Evolutionary conservation across 108 stramenopile genomes (phyloP).

Genomic region (Discostella stelligeroides): DNA sequence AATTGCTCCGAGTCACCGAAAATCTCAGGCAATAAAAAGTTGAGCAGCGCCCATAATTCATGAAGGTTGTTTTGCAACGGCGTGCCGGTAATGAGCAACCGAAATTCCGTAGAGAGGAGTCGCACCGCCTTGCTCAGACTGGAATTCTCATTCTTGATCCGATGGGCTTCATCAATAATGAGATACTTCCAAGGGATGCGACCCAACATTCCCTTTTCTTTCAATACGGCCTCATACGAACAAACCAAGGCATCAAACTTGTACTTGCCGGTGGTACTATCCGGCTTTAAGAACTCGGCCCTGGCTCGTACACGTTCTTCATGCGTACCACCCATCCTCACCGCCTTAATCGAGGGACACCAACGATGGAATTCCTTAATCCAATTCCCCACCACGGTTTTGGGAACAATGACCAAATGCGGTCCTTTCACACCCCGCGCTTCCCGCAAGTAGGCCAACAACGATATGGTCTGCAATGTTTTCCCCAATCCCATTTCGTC

Average conservation of each 20-base stretch:
- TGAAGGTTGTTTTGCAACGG: slow-evolving; percentile 94
- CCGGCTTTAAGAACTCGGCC: slow-evolving; percentile 60
- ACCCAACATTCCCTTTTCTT: slow-evolving; percentile 80
- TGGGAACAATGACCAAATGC: slow-evolving; percentile 97
- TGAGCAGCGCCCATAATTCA: slow-evolving; percentile 95
- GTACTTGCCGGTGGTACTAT: slow-evolving; percentile 57
- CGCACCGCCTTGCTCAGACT: slow-evolving; percentile 82
- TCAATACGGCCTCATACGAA: slow-evolving; percentile 94
- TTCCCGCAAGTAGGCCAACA: slow-evolving; percentile 93
- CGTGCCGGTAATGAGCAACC: slow-evolving; percentile 95
- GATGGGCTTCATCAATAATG: slow-evolving; percentile 96
- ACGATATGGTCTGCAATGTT: slow-evolving; percentile 94
- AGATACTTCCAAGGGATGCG: slow-evolving; percentile 87
- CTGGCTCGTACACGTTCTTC: slow-evolving; percentile 83
- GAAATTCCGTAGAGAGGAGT: slow-evolving; percentile 70
- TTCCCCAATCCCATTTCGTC: slow-evolving; percentile 95
- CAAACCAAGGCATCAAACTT: slow-evolving; percentile 96
- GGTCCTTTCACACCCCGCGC: slow-evolving; percentile 89
- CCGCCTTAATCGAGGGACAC: slow-evolving; percentile 89
- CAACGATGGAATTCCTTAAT: slow-evolving; percentile 93
- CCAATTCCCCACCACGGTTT: slow-evolving; percentile 97
- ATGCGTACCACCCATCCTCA: slow-evolving; percentile 93
- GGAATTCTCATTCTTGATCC: slow-evolving; percentile 98
- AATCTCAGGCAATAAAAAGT: slow-evolving; percentile 96
- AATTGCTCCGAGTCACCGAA: slow-evolving; percentile 96